These are phyloP conservation scores for Hypoxylon sp. DNA, from an alignment of 2,329 filamentous ascomycete genomes.

Conservation along the genomic window DNA sequence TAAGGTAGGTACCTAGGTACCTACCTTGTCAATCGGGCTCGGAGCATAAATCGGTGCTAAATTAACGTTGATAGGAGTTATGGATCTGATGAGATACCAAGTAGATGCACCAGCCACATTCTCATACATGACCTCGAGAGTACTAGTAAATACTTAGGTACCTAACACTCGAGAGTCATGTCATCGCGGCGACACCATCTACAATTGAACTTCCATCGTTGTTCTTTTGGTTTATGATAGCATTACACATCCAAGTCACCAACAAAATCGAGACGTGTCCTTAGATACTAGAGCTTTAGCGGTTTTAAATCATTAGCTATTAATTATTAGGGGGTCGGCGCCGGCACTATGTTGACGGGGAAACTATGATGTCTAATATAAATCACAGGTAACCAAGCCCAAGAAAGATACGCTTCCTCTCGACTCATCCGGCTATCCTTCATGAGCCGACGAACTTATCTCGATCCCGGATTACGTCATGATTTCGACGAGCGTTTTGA, in stretches of 20 bases:
- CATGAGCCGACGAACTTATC: not conserved
- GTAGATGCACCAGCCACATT: conserved; percentile 3
- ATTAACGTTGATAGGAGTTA: not conserved
- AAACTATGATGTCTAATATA: not conserved
- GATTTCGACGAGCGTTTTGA: not conserved
- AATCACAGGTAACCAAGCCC: not conserved
- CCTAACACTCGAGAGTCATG: no score
- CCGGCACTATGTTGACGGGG: not conserved
- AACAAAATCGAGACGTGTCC: not conserved
- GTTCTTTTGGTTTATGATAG: not conserved
- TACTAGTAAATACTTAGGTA: not conserved
- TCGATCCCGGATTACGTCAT: not conserved
- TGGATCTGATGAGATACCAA: not conserved
- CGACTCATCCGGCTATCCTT: not conserved
- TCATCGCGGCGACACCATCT: no score
- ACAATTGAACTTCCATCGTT: no score
- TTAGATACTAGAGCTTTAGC: not conserved
- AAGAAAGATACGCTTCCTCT: not conserved
- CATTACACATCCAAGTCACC: not conserved
- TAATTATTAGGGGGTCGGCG: not conserved
- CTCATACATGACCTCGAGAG: not conserved
- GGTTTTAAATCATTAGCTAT: not conserved
- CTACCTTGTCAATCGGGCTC: not conserved
- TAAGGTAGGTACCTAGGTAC: conserved; percentile 1
- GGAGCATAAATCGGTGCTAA: no score